Evolutionary conservation across 1,139 yeast genomes (phyloP), one percentile per base, ranked within the genome.

Genomic region (Trichomonascaceae sp.): DNA sequence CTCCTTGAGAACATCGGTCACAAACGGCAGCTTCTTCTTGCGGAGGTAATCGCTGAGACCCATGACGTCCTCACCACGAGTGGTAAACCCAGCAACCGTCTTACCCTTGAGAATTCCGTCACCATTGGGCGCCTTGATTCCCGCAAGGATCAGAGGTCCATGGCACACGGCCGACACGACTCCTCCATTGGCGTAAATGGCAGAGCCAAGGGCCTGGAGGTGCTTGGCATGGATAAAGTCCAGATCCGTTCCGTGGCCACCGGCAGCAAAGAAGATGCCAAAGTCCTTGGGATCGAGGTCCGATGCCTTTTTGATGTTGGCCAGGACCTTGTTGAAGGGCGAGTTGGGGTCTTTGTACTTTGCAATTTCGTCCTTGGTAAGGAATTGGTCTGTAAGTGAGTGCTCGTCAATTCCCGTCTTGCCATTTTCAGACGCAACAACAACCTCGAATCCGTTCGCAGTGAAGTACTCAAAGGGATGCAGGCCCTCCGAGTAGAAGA

Each of bases 81-180:
- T 70, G 18, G 76, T 68, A 59, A 75, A 75, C 2, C 80, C 80
- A 17, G 81, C 73, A 33, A 70, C 60, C 23, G 59, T 61, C 52
- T 66, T 71, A 35, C 74, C 78, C 43, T 67, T 55, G 39, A 68
- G 59, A 35, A 75, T 46, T 8, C 59, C 55, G 34, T 62, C 57
- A 28, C 73, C 74, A 20, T 6, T 11, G 31, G 55, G 46, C 42
- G 67, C 69, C 29, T 50, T 58, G 42, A 73, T 52, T 31, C 63
- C 60, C 25, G 61, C 66, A 37, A 75, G 67, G 41, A 73, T 61
- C 28, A 66, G 65, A 11, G 79, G 77, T 4, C 80, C 82, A 44
- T 75, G 82, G 54, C 82, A 75, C 16, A 74, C 79, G 13, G 80
- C 76, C 27, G 74, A 52, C 17, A 74, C 67, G 28, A 71, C 65